A percentile compares a stretch with the other conserved stretches of the same genome.
Conservation (phyloP, 1,284 basidiomycete species). For the Puccinia coronata region DNA sequence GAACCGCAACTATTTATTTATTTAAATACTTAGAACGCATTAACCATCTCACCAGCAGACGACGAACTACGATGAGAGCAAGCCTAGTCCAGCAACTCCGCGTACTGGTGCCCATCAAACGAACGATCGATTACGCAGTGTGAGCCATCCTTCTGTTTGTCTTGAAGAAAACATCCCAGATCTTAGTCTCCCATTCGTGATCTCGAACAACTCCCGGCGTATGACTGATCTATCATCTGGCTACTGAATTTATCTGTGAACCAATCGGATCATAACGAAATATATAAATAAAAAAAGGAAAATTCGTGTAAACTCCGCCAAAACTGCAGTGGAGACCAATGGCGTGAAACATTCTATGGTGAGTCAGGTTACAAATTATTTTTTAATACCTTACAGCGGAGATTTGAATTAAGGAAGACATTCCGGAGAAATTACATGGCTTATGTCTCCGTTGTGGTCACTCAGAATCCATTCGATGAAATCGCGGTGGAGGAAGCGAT, state of each 20-base stretch:
- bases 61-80: constrained; percentile 61
- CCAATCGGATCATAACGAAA: background rate
- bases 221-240: too few relatives aligned
- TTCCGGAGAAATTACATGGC: too few relatives aligned
- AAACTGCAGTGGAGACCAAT: constrained; percentile 87
- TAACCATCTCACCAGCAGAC: background rate
- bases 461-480: constrained; percentile 62
- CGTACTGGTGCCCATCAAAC: constrained; percentile 87
- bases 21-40: too few relatives aligned
- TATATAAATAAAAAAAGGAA: constrained; percentile 68
- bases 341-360: constrained; percentile 97
- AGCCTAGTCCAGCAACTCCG: constrained; percentile 61
- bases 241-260: background rate
- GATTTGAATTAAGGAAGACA: too few relatives aligned
- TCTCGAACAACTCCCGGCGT: too few relatives aligned
- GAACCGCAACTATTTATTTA: too few relatives aligned
- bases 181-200: too few relatives aligned
- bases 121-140: constrained; percentile 62
- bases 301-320: constrained; percentile 86
- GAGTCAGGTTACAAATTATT: constrained; percentile 54
- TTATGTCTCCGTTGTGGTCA: background rate
- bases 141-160: constrained; percentile 43
- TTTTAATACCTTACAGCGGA: background rate
- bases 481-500: constrained; percentile 94
- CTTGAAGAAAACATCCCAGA: constrained; percentile 13